These are phyloP conservation scores for Fusarium sp. DNA, from an alignment of 2,329 filamentous ascomycete genomes.

Conservation along the genomic window DNA sequence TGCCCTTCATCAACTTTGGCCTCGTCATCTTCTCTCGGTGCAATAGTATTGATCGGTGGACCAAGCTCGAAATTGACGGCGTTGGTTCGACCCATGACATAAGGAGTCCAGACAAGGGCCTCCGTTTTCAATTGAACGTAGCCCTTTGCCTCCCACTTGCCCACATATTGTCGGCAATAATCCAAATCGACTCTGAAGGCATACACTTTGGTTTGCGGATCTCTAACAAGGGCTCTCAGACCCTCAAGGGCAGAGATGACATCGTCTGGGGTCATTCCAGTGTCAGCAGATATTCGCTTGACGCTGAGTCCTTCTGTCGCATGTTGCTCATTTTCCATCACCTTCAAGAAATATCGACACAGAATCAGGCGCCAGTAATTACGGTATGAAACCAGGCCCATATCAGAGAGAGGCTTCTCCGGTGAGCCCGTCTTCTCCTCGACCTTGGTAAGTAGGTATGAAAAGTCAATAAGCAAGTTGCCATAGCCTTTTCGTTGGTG, in stretches of 20 bases:
- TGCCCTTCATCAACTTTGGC: conserved; percentile 51
- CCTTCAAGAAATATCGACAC: conserved; percentile 81
- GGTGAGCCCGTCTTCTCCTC: conserved; percentile 95
- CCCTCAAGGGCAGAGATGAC: conserved; percentile 94
- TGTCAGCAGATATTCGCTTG: conserved; percentile 82
- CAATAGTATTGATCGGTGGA: conserved; percentile 84
- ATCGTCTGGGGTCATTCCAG: conserved; percentile 95
- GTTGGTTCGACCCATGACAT: conserved; percentile 91
- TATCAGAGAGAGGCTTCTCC: conserved; percentile 96
- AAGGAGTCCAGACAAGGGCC: conserved; percentile 92
- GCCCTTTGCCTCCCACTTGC: conserved; percentile 88
- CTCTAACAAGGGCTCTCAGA: conserved; percentile 86
- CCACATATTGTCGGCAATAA: conserved; percentile 88
- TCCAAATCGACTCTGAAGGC: conserved; percentile 87
- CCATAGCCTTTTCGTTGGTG: conserved; percentile 98
- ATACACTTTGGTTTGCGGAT: conserved; percentile 88
- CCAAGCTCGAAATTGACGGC: conserved; percentile 85
- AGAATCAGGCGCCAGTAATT: conserved; percentile 96
- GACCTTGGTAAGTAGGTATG: conserved; percentile 92
- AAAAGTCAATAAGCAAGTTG: conserved; percentile 97
- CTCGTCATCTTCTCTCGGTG: conserved; percentile 82
- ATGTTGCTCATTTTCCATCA: conserved; percentile 45
- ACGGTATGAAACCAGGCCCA: conserved; percentile 96
- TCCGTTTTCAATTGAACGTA: conserved; percentile 87
- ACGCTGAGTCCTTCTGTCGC: conserved; percentile 66